Evolutionary conservation across 2,329 filamentous ascomycete genomes (phyloP).

Genomic region (Fusarium coicis): DNA sequence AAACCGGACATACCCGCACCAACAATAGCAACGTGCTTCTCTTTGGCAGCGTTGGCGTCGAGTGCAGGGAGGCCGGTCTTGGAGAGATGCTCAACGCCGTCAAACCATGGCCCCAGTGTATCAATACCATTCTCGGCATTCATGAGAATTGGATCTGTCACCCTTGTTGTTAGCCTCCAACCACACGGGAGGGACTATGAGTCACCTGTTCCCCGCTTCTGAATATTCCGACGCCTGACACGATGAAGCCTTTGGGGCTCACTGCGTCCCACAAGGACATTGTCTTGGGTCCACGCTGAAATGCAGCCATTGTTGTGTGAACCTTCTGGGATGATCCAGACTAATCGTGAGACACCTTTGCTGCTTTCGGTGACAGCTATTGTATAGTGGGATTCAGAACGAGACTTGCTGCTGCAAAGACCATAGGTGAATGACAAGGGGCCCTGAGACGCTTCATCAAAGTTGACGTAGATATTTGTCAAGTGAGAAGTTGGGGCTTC

Average conservation of each 20-base stretch:
- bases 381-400: neutral
- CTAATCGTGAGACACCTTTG: neutral
- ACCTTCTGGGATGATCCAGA: neutral
- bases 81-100: neutral
- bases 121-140: neutral
- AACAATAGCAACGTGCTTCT: neutral
- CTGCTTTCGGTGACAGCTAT: neutral
- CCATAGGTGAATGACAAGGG: constrained; percentile 5
- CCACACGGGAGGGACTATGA: fast-evolving
- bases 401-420: neutral
- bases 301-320: neutral
- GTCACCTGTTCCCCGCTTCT: neutral
- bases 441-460: neutral
- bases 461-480: neutral
- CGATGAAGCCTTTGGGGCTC: neutral
- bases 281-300: neutral
- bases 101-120: neutral
- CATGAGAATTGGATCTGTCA: neutral
- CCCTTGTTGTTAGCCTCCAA: fast-evolving
- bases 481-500: neutral
- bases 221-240: neutral
- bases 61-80: neutral
- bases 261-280: neutral
- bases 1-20: neutral
- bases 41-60: neutral